Base-by-base conservation (phyloP, 192 early-diverging fungal genomes). In the Coemansia sp. region DNA sequence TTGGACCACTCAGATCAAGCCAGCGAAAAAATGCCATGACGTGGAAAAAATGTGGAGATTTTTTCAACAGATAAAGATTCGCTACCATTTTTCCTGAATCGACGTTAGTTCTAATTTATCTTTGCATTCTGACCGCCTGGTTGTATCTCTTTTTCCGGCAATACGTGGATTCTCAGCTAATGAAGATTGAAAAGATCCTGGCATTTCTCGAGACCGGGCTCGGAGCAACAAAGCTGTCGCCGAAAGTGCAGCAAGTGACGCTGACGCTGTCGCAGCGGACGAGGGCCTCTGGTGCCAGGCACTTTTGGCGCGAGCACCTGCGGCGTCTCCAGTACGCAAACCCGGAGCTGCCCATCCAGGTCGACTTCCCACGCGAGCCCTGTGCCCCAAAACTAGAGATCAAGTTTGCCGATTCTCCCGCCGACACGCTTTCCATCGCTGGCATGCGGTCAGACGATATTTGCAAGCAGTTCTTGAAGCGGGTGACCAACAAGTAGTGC, bases 241-340 rank as follows among this genome's bases (percentile, higher is more conserved):
- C 78, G 30, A 59, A 47, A 50, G 65, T 81, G n/a, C 50, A 67
- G 20, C 55, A 64, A 22, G 44, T 81, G 36, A 73, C 72, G 2
- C 72, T 81, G 40, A 81, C 72, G n/a, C 56, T 81, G 54, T 81
- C 78, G 61, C 78, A 81, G 62, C 64, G 72, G 19, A 81, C 78
- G 33, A 67, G 72, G 13, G 72, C 78, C 0, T 62, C 68, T 29
- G 78, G 78, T 11, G 78, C 78, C 17, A 61, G 78, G 0, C 78
- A 81, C 61, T 81, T 81, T 60, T 81, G 78, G 78, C 71, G 68
- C 40, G 68, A 74, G 61, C 57, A 81, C 53, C 50, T 81, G 61
- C 78, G 72, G 54, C 72, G 65, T 48, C 47, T 81, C 38, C 78
- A 81, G 69, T 81, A 62, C 28, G 78, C 72, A n/a, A 81, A 81